Conservation (phyloP, 2,329 filamentous ascomycete species). For the Diaporthe vexans region DNA sequence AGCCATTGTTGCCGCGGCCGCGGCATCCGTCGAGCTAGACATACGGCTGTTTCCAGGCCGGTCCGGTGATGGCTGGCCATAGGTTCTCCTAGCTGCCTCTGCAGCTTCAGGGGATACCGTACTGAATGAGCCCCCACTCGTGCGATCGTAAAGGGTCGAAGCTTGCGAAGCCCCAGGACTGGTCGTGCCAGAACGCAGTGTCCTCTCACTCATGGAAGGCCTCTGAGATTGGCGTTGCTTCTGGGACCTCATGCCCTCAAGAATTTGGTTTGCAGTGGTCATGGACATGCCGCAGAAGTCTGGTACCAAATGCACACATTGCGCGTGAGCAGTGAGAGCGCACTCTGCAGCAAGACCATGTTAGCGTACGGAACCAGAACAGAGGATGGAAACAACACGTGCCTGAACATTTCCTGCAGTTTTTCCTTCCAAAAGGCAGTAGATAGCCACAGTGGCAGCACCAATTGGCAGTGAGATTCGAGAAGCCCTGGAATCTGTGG, state of each 20-base stretch:
- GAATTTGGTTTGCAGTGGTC: conserved; percentile 94
- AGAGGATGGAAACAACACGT: not conserved
- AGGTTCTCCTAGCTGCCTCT: conserved; percentile 76
- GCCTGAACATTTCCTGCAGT: conserved; percentile 86
- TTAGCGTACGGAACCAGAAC: not conserved
- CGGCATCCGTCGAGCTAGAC: conserved; percentile 62
- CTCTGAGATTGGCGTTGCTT: conserved; percentile 74
- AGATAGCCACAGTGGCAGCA: conserved; percentile 99
- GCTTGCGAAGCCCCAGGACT: conserved; percentile 56
- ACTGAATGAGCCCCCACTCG: conserved; percentile 38
- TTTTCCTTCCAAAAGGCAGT: conserved; percentile 93
- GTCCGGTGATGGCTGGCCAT: conserved; percentile 67
- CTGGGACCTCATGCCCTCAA: conserved; percentile 86
- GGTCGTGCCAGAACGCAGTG: conserved; percentile 70
- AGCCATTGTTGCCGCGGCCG: conserved; percentile 71
- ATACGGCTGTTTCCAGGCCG: conserved; percentile 65
- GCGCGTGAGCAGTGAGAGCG: conserved; percentile 88
- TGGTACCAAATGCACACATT: conserved; percentile 94
- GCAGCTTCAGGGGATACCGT: conserved; percentile 66
- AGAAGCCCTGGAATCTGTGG: conserved; percentile 96
- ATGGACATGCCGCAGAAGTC: conserved; percentile 99
- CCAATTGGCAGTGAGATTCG: conserved; percentile 98
- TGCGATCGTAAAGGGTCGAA: conserved; percentile 43
- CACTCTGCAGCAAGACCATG: conserved; percentile 73
- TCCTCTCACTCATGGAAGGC: conserved; percentile 73